Base-by-base conservation (phyloP, 2,329 filamentous ascomycete genomes). In the Pyrenochaeta sp. region DNA sequence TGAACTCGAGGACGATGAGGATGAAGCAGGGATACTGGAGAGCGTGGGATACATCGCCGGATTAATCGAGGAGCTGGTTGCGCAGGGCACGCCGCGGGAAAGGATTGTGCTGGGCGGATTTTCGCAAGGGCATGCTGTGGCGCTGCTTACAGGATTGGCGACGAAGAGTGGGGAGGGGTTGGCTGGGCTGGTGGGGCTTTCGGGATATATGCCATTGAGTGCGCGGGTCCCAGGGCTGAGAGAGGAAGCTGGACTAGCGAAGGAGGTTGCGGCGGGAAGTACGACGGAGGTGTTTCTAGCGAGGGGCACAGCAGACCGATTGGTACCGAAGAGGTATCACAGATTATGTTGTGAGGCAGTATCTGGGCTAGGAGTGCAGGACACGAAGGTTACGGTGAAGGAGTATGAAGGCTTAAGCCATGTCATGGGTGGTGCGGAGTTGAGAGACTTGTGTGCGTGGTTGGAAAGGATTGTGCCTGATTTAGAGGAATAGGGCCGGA, bases 361-460 rank as follows among this genome's bases (percentile, higher is more conserved):
- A 44, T 60, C 65, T 41, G 68, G 68, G 17, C 51, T 75, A 38
- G 72, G 74, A 0, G 64, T 75, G 30, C 63, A 65, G 42, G 43
- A 74, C 58, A 69, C 68, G 17, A 58, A 56, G 31, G 49, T 77
- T 27, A 71, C 72, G 18, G 56, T 73, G 17, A 67, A 75, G 42
- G 75, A 77, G 49, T 80, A 80, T 60, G 73, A 79, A 35, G 75
- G 74, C 0, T 64, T 80, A 61, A 76, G 72, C 1, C 78, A 81
- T 67, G 63, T 65, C 7, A 68, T 77, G 24, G 66, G 53, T 41
- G 72, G 72, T 8, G 54, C 67, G 9, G 72, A 78, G 52, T 54
- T 81, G 47, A 67, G 72, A 49, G 76, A 80, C 61, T 54, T 80
- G 41, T 76, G 74, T 54, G 44, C 38, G 7, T 79, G 72, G 65